A percentile compares a stretch with the other conserved stretches of the same genome.
Conservation (phyloP, 192 early-diverging fungal genomes). For the Gryganskiella cystojenkinii region DNA sequence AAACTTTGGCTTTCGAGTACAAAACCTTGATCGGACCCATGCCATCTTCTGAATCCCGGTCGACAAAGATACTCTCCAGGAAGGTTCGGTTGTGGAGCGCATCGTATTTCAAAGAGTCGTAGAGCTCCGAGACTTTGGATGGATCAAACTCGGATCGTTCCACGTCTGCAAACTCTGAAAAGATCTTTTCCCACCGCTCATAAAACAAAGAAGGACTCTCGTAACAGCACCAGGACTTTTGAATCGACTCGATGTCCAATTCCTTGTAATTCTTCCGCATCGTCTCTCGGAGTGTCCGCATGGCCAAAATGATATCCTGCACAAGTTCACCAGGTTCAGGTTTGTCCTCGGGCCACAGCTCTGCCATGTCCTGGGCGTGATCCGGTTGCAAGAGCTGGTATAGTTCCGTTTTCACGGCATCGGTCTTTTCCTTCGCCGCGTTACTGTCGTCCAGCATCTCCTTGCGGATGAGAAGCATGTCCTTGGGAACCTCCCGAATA, state of each 20-base stretch:
- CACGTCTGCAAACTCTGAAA: constrained; percentile 81
- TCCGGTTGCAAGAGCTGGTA: constrained; percentile 53
- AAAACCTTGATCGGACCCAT: constrained; percentile 64
- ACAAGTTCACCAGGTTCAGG: constrained; percentile 62
- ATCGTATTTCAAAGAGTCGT: constrained; percentile 98
- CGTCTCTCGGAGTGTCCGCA: constrained; percentile 71
- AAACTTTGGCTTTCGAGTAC: constrained; percentile 81
- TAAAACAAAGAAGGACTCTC: constrained; percentile 88
- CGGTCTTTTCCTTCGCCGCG: constrained; percentile 95
- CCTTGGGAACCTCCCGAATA: constrained; percentile 63
- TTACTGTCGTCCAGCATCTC: constrained; percentile 96
- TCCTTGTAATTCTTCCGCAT: constrained; percentile 84
- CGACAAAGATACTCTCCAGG: constrained; percentile 77
- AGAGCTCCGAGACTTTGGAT: constrained; percentile 90
- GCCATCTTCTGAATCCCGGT: constrained; percentile 27
- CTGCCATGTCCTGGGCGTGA: constrained; percentile 39
- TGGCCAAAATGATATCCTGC: constrained; percentile 74
- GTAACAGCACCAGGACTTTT: constrained; percentile 90
- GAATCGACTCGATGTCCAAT: constrained; percentile 68
- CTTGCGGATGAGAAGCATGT: constrained; percentile 78
- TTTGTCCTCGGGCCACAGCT: constrained; percentile 54
- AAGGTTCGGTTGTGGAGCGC: constrained; percentile 93
- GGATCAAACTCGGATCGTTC: constrained; percentile 71
- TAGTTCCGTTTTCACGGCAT: constrained; percentile 84
- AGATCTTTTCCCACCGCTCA: constrained; percentile 98